These are phyloP conservation scores for Thymus mandschuricus DNA, from an alignment of 257 asterid species.

Conservation along the genomic window DNA sequence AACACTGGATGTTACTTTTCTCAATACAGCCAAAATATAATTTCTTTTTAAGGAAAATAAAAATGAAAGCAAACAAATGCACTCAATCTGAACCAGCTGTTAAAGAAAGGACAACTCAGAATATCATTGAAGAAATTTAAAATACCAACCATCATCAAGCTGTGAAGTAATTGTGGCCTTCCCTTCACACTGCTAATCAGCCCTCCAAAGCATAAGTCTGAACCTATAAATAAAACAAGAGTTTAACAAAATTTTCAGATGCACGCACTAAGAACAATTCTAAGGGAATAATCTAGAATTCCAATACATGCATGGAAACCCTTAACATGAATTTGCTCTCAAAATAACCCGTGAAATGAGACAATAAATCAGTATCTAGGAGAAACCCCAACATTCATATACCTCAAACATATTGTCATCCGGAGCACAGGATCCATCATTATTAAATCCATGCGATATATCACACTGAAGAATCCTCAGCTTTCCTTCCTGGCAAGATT, in stretches of 20 bases:
- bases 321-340: too few species aligned
- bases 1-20: too few species aligned
- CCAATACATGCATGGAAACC: too few species aligned
- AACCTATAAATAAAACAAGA: conserved; percentile 45
- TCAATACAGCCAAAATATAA: too few species aligned
- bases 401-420: conserved; percentile 83
- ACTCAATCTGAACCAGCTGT: too few species aligned
- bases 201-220: conserved; percentile 78
- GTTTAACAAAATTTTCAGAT: conserved; percentile 25
- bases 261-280: too few species aligned
- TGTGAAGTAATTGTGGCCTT: conserved; percentile 31
- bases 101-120: too few species aligned
- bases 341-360: too few species aligned
- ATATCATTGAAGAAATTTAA: not conserved
- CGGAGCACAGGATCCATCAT: conserved; percentile 41
- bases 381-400: conserved; percentile 29
- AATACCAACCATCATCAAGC: conserved; percentile 36
- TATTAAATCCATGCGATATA: conserved; percentile 52
- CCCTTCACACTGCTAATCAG: conserved; percentile 42
- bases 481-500: conserved; percentile 82
- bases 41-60: too few species aligned
- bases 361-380: conserved; percentile 6
- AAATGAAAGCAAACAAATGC: too few species aligned
- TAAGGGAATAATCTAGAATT: conserved; percentile 7
- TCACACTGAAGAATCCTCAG: conserved; percentile 84